These are phyloP conservation scores for Exophiala lecanii-corni DNA, from an alignment of 2,329 filamentous ascomycete genomes.

Conservation along the genomic window DNA sequence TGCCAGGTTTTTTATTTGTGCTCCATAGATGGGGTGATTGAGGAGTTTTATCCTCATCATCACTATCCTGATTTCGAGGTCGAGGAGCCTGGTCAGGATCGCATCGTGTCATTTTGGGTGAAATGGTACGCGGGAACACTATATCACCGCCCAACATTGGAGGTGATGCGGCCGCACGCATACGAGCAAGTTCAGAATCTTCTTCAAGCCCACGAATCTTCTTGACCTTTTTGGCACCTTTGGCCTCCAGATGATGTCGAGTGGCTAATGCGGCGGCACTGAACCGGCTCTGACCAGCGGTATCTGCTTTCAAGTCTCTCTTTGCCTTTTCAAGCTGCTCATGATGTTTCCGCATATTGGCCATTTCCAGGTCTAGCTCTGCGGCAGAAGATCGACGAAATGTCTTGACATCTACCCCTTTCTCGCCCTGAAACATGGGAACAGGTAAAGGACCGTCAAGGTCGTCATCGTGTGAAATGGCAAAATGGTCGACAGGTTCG, in stretches of 20 bases:
- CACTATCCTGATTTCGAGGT: slow-evolving; percentile 47
- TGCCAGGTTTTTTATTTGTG: slow-evolving; percentile 26
- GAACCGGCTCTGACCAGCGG: slow-evolving; percentile 31
- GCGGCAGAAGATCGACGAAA: slow-evolving; percentile 42
- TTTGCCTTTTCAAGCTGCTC: slow-evolving; percentile 55
- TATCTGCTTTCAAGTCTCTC: slow-evolving; percentile 36
- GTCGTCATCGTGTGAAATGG: slow-evolving; percentile 34
- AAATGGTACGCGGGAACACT: slow-evolving; percentile 72
- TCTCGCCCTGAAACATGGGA: slow-evolving; percentile 27
- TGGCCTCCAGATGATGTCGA: slow-evolving; percentile 22
- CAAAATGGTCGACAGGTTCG: slow-evolving; percentile 45
- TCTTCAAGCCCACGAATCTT: slow-evolving; percentile 22
- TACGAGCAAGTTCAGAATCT: slow-evolving; percentile 42
- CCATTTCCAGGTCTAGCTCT: slow-evolving; percentile 65
- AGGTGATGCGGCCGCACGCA: slow-evolving; percentile 60
- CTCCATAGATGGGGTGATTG: slow-evolving; percentile 29
- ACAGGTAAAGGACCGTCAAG: slow-evolving; percentile 30
- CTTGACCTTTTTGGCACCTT: slow-evolving; percentile 17
- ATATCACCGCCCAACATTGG: slow-evolving; percentile 86
- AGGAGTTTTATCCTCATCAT: slow-evolving; percentile 51
- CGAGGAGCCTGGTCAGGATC: slow-evolving; percentile 65
- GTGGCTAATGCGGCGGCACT: slow-evolving; percentile 31
- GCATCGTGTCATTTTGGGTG: slow-evolving; percentile 78
- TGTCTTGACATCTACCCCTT: slow-evolving; percentile 28
- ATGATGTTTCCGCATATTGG: slow-evolving; percentile 74